phyloP scores from a whole-genome alignment of 73 alveolate species.

The Paramecium bursaria region DNA sequence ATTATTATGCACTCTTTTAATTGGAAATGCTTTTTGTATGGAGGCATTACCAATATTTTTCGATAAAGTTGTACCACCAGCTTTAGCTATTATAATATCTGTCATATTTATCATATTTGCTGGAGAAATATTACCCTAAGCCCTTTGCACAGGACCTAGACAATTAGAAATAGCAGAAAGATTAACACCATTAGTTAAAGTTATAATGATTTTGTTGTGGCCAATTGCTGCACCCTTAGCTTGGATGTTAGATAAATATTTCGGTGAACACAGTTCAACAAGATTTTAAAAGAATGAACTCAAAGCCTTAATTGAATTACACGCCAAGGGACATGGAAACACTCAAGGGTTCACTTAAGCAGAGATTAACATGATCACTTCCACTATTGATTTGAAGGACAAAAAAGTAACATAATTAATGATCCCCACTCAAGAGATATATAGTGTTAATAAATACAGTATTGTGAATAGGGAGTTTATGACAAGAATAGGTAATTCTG shows the following conservation, averaged over 20 bases:
- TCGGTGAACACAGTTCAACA: conserved; percentile 71
- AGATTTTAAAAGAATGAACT: conserved; percentile 60
- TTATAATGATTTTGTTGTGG: conserved; percentile 75
- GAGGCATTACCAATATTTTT: conserved; percentile 95
- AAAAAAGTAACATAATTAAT: conserved; percentile 71
- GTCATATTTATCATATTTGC: conserved; percentile 91
- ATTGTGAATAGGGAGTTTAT: conserved; percentile 70
- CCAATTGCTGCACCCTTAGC: conserved; percentile 82
- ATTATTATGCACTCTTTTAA: conserved; percentile 90
- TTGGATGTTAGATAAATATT: conserved; percentile 73
- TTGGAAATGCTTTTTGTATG: conserved; percentile 95
- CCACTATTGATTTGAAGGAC: conserved; percentile 74
- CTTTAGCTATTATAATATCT: conserved; percentile 88
- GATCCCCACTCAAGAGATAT: conserved; percentile 73
- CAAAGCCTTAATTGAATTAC: conserved; percentile 50
- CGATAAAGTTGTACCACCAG: conserved; percentile 89
- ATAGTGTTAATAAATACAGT: conserved; percentile 53
- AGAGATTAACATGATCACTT: conserved; percentile 76
- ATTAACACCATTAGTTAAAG: conserved; percentile 87
- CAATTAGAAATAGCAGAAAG: conserved; percentile 90
- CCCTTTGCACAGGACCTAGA: conserved; percentile 96
- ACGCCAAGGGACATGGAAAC: conserved; percentile 40
- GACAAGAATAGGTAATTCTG: conserved; percentile 72
- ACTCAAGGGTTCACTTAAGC: conserved; percentile 74
- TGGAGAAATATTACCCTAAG: conserved; percentile 97